Percentiles rank a stretch among this genome's conserved stretches.
phyloP scores from a whole-genome alignment of 2,329 filamentous ascomycete species.

The Scedosporium aurantiacum region DNA sequence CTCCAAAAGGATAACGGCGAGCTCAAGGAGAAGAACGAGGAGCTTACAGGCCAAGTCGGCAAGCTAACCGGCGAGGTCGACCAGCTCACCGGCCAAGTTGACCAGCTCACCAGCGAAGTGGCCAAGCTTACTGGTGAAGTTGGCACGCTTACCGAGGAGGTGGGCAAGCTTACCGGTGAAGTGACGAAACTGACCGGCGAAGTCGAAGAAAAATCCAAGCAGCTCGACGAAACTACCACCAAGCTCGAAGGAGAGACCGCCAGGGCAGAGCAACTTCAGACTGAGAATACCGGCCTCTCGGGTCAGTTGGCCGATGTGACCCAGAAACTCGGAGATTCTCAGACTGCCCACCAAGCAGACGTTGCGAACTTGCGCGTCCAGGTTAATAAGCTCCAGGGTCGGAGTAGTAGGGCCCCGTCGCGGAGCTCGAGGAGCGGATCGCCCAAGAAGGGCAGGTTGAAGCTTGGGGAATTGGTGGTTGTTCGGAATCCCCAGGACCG shows the following conservation, averaged over 20 bases:
- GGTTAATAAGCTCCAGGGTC: slow-evolving; percentile 1
- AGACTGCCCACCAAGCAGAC: neutral
- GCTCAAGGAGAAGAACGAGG: slow-evolving; percentile 1
- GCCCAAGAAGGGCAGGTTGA: slow-evolving; percentile 4
- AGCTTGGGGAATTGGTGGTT: slow-evolving; percentile 3
- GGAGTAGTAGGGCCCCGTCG: neutral
- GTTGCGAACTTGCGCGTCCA: neutral
- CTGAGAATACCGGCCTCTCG: neutral
- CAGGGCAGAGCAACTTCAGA: neutral
- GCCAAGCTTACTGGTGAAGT: neutral
- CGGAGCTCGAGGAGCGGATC: neutral
- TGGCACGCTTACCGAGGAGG: neutral
- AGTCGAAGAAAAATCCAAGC: neutral
- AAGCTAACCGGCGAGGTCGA: neutral
- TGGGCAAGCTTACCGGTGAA: slow-evolving; percentile 3
- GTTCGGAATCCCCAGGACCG: slow-evolving; percentile 6
- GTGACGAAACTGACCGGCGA: neutral
- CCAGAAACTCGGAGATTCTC: neutral
- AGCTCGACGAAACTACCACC: neutral
- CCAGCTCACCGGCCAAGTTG: neutral
- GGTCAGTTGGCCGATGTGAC: neutral
- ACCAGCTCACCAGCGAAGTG: neutral
- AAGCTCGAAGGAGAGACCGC: slow-evolving; percentile 1
- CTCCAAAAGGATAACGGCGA: slow-evolving; percentile 4
- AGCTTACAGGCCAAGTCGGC: neutral